A percentile compares a stretch with the other conserved stretches of the same genome.
These are phyloP conservation scores for Lactifluus volemus DNA, from an alignment of 768 basidiomycete genomes.

Conservation along the genomic window DNA sequence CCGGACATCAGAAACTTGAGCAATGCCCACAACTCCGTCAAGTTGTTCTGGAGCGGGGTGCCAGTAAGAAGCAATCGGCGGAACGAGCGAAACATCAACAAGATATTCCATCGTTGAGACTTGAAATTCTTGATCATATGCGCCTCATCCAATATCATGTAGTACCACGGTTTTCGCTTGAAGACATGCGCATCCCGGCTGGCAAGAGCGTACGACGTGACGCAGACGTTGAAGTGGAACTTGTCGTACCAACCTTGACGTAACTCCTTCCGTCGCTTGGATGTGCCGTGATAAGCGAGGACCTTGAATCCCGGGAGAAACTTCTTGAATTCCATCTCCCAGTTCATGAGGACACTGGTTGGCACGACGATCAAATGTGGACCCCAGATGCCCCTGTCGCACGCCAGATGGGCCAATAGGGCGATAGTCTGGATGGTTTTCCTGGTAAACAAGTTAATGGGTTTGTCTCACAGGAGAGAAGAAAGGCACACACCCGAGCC, in stretches of 20 bases:
- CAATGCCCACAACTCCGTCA: slow-evolving; percentile 92
- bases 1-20: slow-evolving; percentile 92
- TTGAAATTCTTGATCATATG: slow-evolving; percentile 98
- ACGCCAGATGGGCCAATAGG: slow-evolving; percentile 85
- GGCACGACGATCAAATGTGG: slow-evolving; percentile 91
- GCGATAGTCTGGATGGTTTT: slow-evolving; percentile 97
- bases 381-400: slow-evolving; percentile 85
- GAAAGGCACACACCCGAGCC: slow-evolving; percentile 60
- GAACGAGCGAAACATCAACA: slow-evolving; percentile 82
- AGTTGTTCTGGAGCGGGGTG: slow-evolving; percentile 93
- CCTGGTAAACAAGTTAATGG: slow-evolving; percentile 32
- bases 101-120: slow-evolving; percentile 86
- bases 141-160: slow-evolving; percentile 93
- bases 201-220: slow-evolving; percentile 91
- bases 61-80: slow-evolving; percentile 88
- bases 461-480: background rate
- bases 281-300: slow-evolving; percentile 83
- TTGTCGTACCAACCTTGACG: slow-evolving; percentile 88
- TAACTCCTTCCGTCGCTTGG: slow-evolving; percentile 83
- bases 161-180: slow-evolving; percentile 90
- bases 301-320: slow-evolving; percentile 85
- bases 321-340: slow-evolving; percentile 97
- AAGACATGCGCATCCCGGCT: slow-evolving; percentile 86
- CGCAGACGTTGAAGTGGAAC: slow-evolving; percentile 86
- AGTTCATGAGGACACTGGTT: slow-evolving; percentile 88